Evolutionary conservation across 129 eudicot genomes (phyloP).

Genomic region (Flaveria trinervia): DNA sequence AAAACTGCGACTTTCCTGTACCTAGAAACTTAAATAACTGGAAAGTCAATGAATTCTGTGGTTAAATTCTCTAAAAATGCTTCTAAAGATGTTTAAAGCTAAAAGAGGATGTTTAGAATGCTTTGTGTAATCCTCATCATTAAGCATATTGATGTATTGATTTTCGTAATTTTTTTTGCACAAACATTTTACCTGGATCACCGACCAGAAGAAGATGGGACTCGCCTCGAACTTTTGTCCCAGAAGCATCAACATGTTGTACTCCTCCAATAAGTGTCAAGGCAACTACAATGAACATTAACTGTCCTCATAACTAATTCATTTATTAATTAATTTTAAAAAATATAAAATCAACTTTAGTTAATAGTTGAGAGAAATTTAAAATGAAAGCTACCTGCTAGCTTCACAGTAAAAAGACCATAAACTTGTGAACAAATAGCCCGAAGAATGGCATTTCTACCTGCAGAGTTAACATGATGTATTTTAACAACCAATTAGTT

Average conservation of each 20-base stretch:
- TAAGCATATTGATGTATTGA: background rate
- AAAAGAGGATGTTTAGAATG: background rate
- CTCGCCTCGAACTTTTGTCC: constrained; percentile 95
- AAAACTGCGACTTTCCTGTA: constrained; percentile 95
- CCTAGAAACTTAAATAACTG: constrained; percentile 43
- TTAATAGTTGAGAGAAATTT: constrained; percentile 9
- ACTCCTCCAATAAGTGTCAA: constrained; percentile 98
- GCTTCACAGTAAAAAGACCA: constrained; percentile 96
- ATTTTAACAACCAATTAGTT: constrained; percentile 5
- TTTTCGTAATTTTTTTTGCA: background rate
- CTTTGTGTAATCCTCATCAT: background rate
- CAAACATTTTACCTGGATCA: constrained; percentile 71
- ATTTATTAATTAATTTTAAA: background rate
- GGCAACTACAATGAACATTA: constrained; percentile 55
- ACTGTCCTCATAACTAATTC: constrained; percentile 9
- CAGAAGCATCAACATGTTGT: constrained; percentile 97
- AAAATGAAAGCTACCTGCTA: constrained; percentile 63
- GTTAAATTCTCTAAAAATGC: background rate
- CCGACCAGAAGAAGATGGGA: constrained; percentile 98
- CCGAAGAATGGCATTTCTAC: constrained; percentile 87
- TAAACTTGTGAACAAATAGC: constrained; percentile 94
- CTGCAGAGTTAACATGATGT: constrained; percentile 33
- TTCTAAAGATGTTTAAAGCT: background rate
- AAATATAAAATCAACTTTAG: background rate
- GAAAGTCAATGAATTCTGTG: constrained; percentile 3